Conservation (phyloP, 441 rosid genomes). For the Pelargonium fulgidum region DNA sequence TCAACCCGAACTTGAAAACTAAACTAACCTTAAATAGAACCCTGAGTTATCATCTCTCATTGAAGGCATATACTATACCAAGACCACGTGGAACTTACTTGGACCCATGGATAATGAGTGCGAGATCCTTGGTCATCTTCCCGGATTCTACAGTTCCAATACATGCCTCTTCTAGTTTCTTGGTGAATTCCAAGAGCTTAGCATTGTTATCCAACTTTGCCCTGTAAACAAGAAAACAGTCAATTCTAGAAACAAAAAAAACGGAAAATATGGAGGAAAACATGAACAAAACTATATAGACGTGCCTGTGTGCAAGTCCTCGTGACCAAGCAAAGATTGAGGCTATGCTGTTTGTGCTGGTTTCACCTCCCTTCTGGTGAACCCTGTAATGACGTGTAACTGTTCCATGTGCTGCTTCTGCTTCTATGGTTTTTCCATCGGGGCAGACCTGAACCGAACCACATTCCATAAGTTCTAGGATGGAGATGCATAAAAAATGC, state of each 20-base stretch:
- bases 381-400: conserved; percentile 88
- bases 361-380: conserved; percentile 89
- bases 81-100: conserved; percentile 2
- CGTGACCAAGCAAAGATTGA: conserved; percentile 94
- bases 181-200: conserved; percentile 18
- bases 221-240: not conserved
- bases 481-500: not conserved
- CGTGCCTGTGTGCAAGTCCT: conserved; percentile 84
- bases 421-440: conserved; percentile 82
- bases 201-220: conserved; percentile 26
- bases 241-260: not conserved
- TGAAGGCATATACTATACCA: not conserved
- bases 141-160: conserved; percentile 16
- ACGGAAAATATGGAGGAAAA: not conserved
- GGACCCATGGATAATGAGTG: conserved; percentile 16
- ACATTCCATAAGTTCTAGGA: not conserved
- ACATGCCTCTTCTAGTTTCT: conserved; percentile 24
- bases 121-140: conserved; percentile 18
- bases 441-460: conserved; percentile 63
- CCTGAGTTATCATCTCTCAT: no score
- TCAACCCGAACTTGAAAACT: no score
- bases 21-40: no score
- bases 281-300: not conserved
- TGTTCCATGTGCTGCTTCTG: conserved; percentile 95
- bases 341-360: conserved; percentile 95